Percentiles rank a stretch among this genome's conserved stretches.
Evolutionary conservation across 2,329 filamentous ascomycete genomes (phyloP).

Genomic region (Scytalidium sp.): DNA sequence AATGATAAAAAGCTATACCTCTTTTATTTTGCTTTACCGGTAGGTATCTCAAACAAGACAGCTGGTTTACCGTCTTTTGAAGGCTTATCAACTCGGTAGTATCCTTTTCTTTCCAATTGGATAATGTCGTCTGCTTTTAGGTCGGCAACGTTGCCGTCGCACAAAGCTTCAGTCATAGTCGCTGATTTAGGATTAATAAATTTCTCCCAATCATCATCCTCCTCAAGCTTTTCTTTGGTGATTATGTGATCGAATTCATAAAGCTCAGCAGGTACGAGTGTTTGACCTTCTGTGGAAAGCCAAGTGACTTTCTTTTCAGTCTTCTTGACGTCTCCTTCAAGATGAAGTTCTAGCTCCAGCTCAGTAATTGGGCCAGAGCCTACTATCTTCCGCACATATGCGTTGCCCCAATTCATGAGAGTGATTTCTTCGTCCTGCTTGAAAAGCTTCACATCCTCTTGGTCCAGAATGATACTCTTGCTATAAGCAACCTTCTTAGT

Average conservation of each 20-base stretch:
- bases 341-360: constrained; percentile 81
- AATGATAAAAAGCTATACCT: not conserved
- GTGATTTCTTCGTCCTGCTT: constrained; percentile 87
- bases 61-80: constrained; percentile 56
- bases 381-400: constrained; percentile 63
- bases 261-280: constrained; percentile 77
- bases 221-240: constrained; percentile 90
- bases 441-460: constrained; percentile 80
- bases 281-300: constrained; percentile 73
- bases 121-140: constrained; percentile 85
- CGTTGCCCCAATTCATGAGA: constrained; percentile 95
- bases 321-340: constrained; percentile 89
- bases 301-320: constrained; percentile 97
- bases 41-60: constrained; percentile 69
- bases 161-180: constrained; percentile 69
- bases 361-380: constrained; percentile 62
- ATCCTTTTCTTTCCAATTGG: constrained; percentile 91
- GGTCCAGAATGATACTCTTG: constrained; percentile 74
- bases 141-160: constrained; percentile 75
- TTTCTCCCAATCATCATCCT: constrained; percentile 82
- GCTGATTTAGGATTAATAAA: constrained; percentile 70
- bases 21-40: constrained; percentile 49
- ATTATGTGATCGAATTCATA: constrained; percentile 96
- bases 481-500: constrained; percentile 83
- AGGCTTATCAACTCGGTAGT: constrained; percentile 76